Evolutionary conservation across 768 basidiomycete genomes (phyloP).

Genomic region (Panaeolus cyanescens): DNA sequence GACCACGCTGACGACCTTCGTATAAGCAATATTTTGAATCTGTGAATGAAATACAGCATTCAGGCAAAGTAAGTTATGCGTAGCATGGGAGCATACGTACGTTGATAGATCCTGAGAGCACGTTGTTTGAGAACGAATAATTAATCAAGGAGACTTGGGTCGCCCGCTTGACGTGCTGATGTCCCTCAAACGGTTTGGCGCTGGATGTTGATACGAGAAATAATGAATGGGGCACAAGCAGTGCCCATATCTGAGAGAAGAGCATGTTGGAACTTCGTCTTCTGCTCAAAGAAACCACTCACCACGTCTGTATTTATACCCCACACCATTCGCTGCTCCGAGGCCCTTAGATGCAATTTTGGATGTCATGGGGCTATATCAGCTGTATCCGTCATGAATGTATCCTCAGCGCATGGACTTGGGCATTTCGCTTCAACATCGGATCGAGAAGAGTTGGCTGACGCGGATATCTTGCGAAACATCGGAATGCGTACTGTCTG

Average conservation of each 20-base stretch:
- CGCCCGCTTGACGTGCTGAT: not conserved
- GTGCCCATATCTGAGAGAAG: not conserved
- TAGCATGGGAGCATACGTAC: not conserved
- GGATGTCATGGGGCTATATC: too few relatives aligned
- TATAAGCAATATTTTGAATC: slow-evolving; percentile 11
- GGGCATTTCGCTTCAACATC: too few relatives aligned
- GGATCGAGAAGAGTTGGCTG: too few relatives aligned
- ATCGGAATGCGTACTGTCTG: too few relatives aligned
- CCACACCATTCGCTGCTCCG: too few relatives aligned
- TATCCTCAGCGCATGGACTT: too few relatives aligned
- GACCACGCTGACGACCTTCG: slow-evolving; percentile 6
- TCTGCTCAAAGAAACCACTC: not conserved
- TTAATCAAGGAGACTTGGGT: not conserved
- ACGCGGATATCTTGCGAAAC: too few relatives aligned
- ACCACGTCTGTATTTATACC: not conserved
- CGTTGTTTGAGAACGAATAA: not conserved
- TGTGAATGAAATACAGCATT: not conserved
- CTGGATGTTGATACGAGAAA: not conserved
- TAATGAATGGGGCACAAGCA: not conserved
- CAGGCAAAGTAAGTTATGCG: not conserved
- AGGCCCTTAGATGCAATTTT: too few relatives aligned
- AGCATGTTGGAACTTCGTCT: not conserved
- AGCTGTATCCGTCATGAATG: too few relatives aligned
- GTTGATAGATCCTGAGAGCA: not conserved
- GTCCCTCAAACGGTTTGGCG: not conserved